Evolutionary conservation across 176 grass and related monocot genomes (phyloP), one percentile per base, ranked within the genome.

Genomic region (Poa pratensis): DNA sequence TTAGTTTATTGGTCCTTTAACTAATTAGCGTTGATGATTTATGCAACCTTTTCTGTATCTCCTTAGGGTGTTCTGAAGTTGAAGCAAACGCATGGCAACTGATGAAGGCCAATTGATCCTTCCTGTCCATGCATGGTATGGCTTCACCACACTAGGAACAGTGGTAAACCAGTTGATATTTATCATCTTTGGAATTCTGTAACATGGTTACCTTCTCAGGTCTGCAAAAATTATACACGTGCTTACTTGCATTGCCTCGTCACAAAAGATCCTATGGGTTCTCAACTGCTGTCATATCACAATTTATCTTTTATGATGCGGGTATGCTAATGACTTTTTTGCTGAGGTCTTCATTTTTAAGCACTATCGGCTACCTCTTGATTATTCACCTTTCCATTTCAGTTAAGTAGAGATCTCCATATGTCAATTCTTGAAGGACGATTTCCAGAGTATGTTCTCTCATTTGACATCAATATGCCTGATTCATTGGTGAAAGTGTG

Each of bases 201-300:
- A 76, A 67, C 67, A 62, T 35, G 26, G 16, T 46, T 46, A 20
- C 83, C 19, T 90, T 83, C 9, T 49, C 91, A 98, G 96, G 96
- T 98, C 40, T 98, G 93, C 87, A 92, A 87, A 83, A 98, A 92
- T 9, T 98, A 98, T 75, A 85, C 96, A 28, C 91, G 93, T 34
- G 96, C 96, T 43, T 98, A 95, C 81, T 85, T 98, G 74, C 93
- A 98, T 86, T 90, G 91, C 39, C 84, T 98, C 16, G 91, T 98
- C 69, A 98, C 96, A 6, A 98, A 95, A 87, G 91, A 98, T 87
- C 88, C 96, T 64, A 95, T 98, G 93, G 91, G 90, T 60, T 94
- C 96, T 69, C 96, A 98, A 68, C 88, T 98, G 30, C 65, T 98
- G 32, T 95, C 93, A 20, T 98, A 98, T 87, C 93, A 98, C 74